Evolutionary conservation across 257 asterid species (phyloP).

Genomic region (Scutellaria baicalensis): DNA sequence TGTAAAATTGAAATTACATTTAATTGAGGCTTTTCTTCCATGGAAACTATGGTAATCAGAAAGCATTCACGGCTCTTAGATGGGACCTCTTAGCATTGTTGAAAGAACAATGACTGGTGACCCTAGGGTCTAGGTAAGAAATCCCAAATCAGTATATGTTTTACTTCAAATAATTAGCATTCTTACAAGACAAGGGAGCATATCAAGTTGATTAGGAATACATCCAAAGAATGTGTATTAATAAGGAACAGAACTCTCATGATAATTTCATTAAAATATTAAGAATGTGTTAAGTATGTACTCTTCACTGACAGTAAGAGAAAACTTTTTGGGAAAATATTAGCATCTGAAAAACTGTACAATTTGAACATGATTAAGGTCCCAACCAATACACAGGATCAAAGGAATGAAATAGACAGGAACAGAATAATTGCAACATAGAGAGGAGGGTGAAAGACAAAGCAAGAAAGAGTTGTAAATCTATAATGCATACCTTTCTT

Average conservation of each 20-base stretch:
- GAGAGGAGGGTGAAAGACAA: background rate
- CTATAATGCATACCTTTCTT: slow-evolving; percentile 58
- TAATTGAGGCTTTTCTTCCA: background rate
- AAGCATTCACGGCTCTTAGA: background rate
- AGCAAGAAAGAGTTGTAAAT: background rate
- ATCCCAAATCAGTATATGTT: background rate
- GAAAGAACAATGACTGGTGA: background rate
- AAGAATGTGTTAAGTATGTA: background rate
- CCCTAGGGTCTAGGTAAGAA: background rate
- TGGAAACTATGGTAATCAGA: background rate
- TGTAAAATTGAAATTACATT: no score
- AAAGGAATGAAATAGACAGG: background rate
- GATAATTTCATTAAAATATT: background rate
- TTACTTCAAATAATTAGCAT: background rate
- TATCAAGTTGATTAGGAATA: background rate
- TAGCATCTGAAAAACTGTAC: background rate
- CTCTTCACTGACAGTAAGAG: background rate
- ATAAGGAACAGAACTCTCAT: background rate
- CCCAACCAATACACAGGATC: background rate
- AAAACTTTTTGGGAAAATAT: background rate
- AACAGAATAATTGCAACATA: background rate
- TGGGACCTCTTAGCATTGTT: background rate
- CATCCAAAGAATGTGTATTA: background rate
- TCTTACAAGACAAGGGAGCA: background rate
- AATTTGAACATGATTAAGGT: background rate